Base-by-base conservation (phyloP, 106 monocot genomes). In the Agapanthus africanus region DNA sequence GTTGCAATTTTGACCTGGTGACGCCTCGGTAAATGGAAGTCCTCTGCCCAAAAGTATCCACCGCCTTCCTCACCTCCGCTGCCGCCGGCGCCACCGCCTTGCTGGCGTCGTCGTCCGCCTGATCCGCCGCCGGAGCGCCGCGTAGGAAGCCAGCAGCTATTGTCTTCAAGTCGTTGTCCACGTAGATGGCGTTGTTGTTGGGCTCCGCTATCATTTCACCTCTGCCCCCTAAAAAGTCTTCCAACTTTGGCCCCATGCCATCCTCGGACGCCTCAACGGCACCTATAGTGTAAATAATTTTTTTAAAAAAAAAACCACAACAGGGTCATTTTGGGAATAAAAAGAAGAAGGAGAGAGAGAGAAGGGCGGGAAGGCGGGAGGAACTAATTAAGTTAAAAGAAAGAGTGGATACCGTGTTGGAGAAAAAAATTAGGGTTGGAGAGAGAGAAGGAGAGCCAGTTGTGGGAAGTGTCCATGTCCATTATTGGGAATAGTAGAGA, bases 11-110 rank as follows among this genome's bases (percentile, higher is more conserved):
- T 62, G 56, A 81, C 87, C 87, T 78, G 0, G 88, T 88, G 19
- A 88, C 88, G 34, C 88, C 88, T 13, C 88, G 74, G 81, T 84
- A 88, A 65, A 88, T 88, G 19, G 88, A 88, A 27, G 87, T 88
- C 19, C 88, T 40, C 73, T 88, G 88, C 11, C 84, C 84, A 47
- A 88, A 88, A 15, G 81, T 83, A 11, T 88, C 84, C 13, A 73
- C 80, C 11, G 75, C 66, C 77, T 87, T 87, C 36, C 71, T 73
- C 32, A 44, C 27, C 31, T 77, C 81, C 49, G 70, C n/a, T n/a
- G n/a, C 40, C 14, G 56, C 16, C 7, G 33, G 66, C 31, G 27
- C 65, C 19, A 50, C 59, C 40, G 50, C 63, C 40, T 2, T 59
- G 30, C 28, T 71, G 18, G 65, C 54, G n/a, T 75, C 78, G 8